Evolutionary conservation across 305 asterid species (phyloP).

Genomic region (Nicotiana rustica): DNA sequence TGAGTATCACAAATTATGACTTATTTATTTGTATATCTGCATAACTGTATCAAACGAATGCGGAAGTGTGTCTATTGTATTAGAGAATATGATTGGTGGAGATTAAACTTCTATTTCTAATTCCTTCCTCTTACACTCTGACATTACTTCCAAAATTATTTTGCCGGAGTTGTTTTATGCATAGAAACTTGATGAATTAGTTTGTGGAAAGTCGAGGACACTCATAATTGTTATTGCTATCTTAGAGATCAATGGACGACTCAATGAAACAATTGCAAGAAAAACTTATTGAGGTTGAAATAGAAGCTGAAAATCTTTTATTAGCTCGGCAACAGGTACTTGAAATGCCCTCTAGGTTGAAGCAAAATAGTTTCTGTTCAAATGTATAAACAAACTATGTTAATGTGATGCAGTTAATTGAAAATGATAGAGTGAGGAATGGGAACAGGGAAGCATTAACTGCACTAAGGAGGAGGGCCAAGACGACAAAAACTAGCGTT

Average conservation of each 20-base stretch:
- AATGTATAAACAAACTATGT: slow-evolving; percentile 17
- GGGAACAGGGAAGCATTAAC: slow-evolving; percentile 92
- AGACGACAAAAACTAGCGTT: slow-evolving; percentile 70
- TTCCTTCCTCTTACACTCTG: too few relatives aligned
- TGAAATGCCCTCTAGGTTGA: slow-evolving; percentile 11
- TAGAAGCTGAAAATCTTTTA: slow-evolving; percentile 78
- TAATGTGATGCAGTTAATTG: slow-evolving; percentile 70
- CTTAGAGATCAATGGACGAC: slow-evolving; percentile 52
- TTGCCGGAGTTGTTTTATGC: too few relatives aligned
- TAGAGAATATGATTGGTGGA: too few relatives aligned
- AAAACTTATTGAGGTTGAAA: slow-evolving; percentile 68
- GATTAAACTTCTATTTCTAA: too few relatives aligned
- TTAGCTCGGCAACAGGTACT: slow-evolving; percentile 82
- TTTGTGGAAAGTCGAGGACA: neutral
- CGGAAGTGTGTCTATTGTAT: too few relatives aligned
- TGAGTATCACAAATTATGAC: too few relatives aligned
- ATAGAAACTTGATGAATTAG: neutral
- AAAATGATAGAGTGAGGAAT: slow-evolving; percentile 79
- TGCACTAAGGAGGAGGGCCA: slow-evolving; percentile 78
- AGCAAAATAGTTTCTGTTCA: neutral
- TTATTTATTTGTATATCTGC: too few relatives aligned
- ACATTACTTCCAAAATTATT: too few relatives aligned
- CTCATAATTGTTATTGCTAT: neutral
- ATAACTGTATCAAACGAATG: too few relatives aligned
- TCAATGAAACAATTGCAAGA: slow-evolving; percentile 60